phyloP scores from a whole-genome alignment of 306 rosid species.

The Lupinus albus region DNA sequence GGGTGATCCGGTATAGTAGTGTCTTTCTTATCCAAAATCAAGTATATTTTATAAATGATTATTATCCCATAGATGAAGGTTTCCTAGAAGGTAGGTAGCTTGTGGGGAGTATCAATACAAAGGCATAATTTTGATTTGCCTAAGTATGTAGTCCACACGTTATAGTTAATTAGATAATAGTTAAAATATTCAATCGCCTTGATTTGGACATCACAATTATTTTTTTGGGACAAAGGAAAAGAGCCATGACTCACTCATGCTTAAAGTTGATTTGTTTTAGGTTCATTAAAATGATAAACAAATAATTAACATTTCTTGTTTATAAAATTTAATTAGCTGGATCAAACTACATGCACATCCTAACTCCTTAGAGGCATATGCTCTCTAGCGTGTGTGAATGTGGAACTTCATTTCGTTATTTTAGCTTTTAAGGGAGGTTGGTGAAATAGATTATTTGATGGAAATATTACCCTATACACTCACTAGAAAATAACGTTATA shows the following conservation, averaged over 20 bases:
- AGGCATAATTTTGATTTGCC: constrained; percentile 35
- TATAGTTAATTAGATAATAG: constrained; percentile 7
- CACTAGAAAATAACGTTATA: no score
- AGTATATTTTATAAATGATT: constrained; percentile 35
- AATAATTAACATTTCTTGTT: neutral
- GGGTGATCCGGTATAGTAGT: no score
- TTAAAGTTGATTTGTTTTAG: constrained; percentile 40
- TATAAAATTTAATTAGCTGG: constrained; percentile 44
- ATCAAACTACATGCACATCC: constrained; percentile 38
- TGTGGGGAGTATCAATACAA: constrained; percentile 40
- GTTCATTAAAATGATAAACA: constrained; percentile 24
- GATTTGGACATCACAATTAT: constrained; percentile 44
- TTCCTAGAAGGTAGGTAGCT: constrained; percentile 51
- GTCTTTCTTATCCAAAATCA: no score
- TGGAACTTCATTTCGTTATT: constrained; percentile 18
- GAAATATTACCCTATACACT: no score
- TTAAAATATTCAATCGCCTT: constrained; percentile 32
- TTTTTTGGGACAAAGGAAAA: constrained; percentile 44
- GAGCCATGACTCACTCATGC: constrained; percentile 22
- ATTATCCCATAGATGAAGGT: constrained; percentile 26
- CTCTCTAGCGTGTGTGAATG: constrained; percentile 35
- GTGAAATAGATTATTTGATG: no score
- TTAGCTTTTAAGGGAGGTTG: no score
- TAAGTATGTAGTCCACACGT: constrained; percentile 11
- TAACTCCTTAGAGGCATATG: constrained; percentile 23